Evolutionary conservation across 257 asterid species (phyloP).

Genomic region (Penstemon davidsonii): DNA sequence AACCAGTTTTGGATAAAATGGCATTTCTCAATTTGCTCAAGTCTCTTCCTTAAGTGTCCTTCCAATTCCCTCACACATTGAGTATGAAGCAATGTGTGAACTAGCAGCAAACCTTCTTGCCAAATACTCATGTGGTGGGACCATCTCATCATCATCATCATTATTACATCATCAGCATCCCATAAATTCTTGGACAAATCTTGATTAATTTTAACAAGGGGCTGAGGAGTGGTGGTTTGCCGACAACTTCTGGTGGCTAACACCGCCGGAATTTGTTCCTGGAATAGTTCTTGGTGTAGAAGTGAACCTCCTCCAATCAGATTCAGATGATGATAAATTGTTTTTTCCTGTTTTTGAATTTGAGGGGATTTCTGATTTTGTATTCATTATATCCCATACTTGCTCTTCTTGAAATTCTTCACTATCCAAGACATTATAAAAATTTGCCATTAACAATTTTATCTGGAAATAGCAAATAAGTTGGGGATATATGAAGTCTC

Average conservation of each 20-base stretch:
- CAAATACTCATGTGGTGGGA: slow-evolving; percentile 44
- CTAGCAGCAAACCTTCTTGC: slow-evolving; percentile 31
- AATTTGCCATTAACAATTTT: slow-evolving; percentile 26
- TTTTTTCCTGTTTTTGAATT: slow-evolving; percentile 16
- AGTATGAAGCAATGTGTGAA: slow-evolving; percentile 38
- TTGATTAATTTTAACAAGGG: slow-evolving; percentile 29
- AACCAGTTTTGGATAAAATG: slow-evolving; percentile 48
- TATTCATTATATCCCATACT: slow-evolving; percentile 39
- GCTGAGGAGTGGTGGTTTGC: slow-evolving; percentile 20
- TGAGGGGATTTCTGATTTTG: slow-evolving; percentile 27
- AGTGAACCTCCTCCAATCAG: slow-evolving; percentile 19
- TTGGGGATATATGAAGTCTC: too few species aligned
- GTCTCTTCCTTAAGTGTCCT: slow-evolving; percentile 56
- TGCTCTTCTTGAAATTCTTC: slow-evolving; percentile 52
- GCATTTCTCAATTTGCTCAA: slow-evolving; percentile 44
- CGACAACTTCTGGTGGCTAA: not conserved
- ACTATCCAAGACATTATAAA: slow-evolving; percentile 12
- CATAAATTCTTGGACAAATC: slow-evolving; percentile 38
- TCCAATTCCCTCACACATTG: slow-evolving; percentile 58
- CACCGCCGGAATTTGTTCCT: slow-evolving; percentile 2
- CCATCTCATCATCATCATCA: slow-evolving; percentile 29
- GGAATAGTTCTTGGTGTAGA: slow-evolving; percentile 24
- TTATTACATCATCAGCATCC: slow-evolving; percentile 21
- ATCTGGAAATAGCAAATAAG: too few species aligned
- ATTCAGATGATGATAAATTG: slow-evolving; percentile 7